Evolutionary conservation across 441 rosid species (phyloP).

Genomic region (Mallotus japonicus): DNA sequence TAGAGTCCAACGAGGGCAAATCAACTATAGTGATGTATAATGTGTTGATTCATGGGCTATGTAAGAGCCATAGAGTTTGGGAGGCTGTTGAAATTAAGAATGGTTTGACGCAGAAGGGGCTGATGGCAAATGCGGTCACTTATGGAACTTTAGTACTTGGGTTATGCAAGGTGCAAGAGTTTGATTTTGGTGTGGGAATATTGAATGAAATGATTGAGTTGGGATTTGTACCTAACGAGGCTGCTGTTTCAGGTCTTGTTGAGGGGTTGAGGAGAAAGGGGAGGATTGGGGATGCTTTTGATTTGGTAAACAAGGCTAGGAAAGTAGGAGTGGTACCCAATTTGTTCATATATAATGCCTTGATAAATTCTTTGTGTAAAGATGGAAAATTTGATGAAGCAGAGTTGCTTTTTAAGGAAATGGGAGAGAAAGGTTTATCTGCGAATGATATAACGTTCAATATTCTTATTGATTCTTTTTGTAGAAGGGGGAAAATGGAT

Average conservation of each 20-base stretch:
- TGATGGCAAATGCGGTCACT: constrained; percentile 58
- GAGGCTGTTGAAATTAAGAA: constrained; percentile 71
- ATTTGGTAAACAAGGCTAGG: constrained; percentile 49
- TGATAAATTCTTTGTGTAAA: constrained; percentile 70
- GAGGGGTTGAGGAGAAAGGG: constrained; percentile 74
- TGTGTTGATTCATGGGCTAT: constrained; percentile 77
- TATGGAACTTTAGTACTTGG: constrained; percentile 71
- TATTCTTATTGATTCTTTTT: constrained; percentile 70
- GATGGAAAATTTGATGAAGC: constrained; percentile 58
- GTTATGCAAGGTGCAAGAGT: constrained; percentile 59
- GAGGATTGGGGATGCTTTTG: constrained; percentile 47
- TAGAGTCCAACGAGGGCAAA: constrained; percentile 52
- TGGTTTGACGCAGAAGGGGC: constrained; percentile 38
- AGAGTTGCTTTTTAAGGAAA: constrained; percentile 52
- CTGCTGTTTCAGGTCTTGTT: constrained; percentile 57
- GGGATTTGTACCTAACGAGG: constrained; percentile 64
- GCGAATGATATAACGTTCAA: constrained; percentile 68
- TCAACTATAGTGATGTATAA: constrained; percentile 64
- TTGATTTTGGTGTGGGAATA: constrained; percentile 49
- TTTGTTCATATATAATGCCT: constrained; percentile 68
- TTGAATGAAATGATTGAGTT: constrained; percentile 65
- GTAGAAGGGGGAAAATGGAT: constrained; percentile 69
- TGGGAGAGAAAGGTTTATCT: constrained; percentile 43
- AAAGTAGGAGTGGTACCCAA: constrained; percentile 50
- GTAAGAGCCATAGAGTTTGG: constrained; percentile 54